Conservation (phyloP, 306 rosid genomes). For the Cyamopsis tetragonoloba region DNA sequence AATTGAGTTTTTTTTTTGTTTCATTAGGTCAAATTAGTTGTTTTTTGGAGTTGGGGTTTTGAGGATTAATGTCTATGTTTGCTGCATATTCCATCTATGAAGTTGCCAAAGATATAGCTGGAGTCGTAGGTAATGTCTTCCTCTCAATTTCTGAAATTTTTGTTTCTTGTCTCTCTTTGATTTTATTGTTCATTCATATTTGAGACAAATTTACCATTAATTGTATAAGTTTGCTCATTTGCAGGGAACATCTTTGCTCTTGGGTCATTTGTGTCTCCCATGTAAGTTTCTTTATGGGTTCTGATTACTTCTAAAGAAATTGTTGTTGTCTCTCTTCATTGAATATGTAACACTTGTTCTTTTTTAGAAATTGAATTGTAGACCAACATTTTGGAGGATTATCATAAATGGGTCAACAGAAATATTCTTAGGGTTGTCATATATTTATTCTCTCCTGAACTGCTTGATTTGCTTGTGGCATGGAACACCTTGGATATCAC, state of each 20-base stretch:
- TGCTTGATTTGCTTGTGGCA: conserved; percentile 80
- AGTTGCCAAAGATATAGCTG: no score
- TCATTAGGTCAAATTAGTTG: not conserved
- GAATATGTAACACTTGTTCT: conserved; percentile 20
- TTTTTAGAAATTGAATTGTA: conserved; percentile 30
- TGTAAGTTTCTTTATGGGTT: conserved; percentile 50
- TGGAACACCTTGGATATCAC: conserved; percentile 61
- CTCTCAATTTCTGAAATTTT: no score
- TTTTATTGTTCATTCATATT: no score
- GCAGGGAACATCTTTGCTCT: conserved; percentile 83
- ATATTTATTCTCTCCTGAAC: conserved; percentile 68
- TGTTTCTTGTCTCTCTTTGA: no score
- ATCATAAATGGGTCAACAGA: conserved; percentile 67
- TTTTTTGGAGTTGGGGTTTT: not conserved
- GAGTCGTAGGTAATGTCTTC: no score
- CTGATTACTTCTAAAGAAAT: not conserved
- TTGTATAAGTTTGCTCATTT: not conserved
- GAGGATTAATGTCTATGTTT: no score
- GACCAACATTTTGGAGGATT: conserved; percentile 73
- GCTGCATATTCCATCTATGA: no score
- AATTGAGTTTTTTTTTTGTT: not conserved
- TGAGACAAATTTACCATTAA: no score
- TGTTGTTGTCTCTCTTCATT: not conserved
- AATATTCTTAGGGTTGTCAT: conserved; percentile 82
- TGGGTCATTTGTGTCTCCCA: conserved; percentile 74